Percentiles rank a stretch among this genome's conserved stretches.
Evolutionary conservation across 805 yeast species (phyloP).

Genomic region (Cyberlindnera misumaiensis): DNA sequence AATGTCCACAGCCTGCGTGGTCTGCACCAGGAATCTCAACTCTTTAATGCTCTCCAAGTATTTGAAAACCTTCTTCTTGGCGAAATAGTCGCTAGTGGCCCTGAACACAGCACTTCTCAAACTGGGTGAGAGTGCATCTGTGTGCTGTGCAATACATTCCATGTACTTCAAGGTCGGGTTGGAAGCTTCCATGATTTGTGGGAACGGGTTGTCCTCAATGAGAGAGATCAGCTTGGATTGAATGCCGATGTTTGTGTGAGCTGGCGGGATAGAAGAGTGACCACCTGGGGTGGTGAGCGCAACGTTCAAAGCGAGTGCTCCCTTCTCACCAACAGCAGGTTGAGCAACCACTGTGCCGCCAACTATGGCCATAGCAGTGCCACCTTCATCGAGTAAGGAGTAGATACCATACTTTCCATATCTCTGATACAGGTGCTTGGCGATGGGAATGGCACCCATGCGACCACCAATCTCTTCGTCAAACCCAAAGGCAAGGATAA

Average conservation of each 20-base stretch:
- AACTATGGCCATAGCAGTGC: constrained; percentile 20
- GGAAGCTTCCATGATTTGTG: constrained; percentile 34
- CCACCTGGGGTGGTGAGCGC: constrained; percentile 61
- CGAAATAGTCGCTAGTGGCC: constrained; percentile 27
- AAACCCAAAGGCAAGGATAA: constrained; percentile 60
- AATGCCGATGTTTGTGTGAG: constrained; percentile 68
- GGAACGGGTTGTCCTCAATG: constrained; percentile 50
- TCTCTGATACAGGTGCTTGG: constrained; percentile 35
- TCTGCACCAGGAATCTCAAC: constrained; percentile 30
- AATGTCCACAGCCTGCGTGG: constrained; percentile 45
- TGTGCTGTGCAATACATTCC: constrained; percentile 57
- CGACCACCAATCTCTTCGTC: constrained; percentile 70
- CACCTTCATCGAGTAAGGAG: constrained; percentile 60
- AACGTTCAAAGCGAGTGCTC: constrained; percentile 45
- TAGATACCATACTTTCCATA: constrained; percentile 55
- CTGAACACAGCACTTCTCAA: constrained; percentile 26
- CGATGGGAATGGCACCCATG: constrained; percentile 49
- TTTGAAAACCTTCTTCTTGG: constrained; percentile 31
- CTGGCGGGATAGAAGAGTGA: constrained; percentile 66
- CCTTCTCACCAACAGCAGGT: constrained; percentile 59
- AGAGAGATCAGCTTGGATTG: constrained; percentile 45
- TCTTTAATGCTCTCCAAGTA: constrained; percentile 23
- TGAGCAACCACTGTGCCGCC: constrained; percentile 39
- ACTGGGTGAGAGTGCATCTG: constrained; percentile 12
- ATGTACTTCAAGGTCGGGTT: constrained; percentile 51